Percentiles rank a stretch among this genome's conserved stretches.
phyloP scores from a whole-genome alignment of 331 rosid genomes.

The Cydonia oblonga region DNA sequence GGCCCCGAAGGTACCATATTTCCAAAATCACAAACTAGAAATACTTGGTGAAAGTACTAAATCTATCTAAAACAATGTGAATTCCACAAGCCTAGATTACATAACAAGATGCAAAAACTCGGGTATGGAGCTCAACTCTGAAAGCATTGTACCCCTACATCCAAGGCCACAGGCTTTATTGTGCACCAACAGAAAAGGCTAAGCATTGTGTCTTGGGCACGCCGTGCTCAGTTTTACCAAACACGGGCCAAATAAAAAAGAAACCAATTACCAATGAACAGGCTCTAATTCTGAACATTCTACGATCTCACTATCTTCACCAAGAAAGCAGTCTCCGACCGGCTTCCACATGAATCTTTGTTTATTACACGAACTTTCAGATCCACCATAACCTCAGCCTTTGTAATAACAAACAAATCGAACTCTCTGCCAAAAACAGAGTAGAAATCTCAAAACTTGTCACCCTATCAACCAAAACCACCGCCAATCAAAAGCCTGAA shows the following conservation, averaged over 20 bases:
- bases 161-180: conserved; percentile 32
- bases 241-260: conserved; percentile 37
- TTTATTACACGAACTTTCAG: conserved; percentile 33
- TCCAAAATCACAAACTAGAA: conserved; percentile 29
- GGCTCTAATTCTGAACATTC: conserved; percentile 44
- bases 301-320: conserved; percentile 27
- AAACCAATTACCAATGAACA: conserved; percentile 33
- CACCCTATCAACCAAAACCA: conserved; percentile 19
- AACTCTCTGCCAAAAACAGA: conserved; percentile 14
- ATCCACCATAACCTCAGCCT: conserved; percentile 47
- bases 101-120: conserved; percentile 23
- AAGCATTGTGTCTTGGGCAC: conserved; percentile 32
- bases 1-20: conserved; percentile 89
- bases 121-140: conserved; percentile 36
- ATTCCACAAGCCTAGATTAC: conserved; percentile 38
- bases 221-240: conserved; percentile 34
- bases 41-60: conserved; percentile 23
- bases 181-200: conserved; percentile 42
- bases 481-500: conserved; percentile 23
- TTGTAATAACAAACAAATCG: conserved; percentile 14
- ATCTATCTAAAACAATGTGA: conserved; percentile 41
- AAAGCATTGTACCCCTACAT: conserved; percentile 26
- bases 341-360: conserved; percentile 44
- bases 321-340: conserved; percentile 31
- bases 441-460: conserved; percentile 12